Evolutionary conservation across 2,329 filamentous ascomycete species (phyloP).

Genomic region (Diaporthe sp.): DNA sequence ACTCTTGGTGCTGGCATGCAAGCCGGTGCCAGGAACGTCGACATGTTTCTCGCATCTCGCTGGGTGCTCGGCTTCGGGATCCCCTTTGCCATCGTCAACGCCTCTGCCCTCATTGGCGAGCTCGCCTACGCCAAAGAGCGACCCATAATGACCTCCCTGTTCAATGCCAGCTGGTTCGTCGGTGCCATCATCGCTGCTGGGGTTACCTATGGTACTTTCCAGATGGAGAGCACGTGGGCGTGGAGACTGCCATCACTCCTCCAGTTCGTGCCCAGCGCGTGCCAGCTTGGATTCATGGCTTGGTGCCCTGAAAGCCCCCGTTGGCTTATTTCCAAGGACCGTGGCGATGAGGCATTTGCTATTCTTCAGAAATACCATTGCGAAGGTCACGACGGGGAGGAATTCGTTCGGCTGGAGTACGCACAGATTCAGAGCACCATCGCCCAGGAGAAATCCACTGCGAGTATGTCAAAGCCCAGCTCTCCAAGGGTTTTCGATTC

Average conservation of each 20-base stretch:
- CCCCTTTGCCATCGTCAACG: conserved; percentile 50
- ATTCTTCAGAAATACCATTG: conserved; percentile 70
- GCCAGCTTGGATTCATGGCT: conserved; percentile 47
- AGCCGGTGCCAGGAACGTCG: conserved; percentile 38
- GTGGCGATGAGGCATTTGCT: conserved; percentile 65
- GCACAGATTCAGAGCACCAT: conserved; percentile 68
- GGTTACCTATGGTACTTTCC: conserved; percentile 51
- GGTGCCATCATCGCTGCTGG: conserved; percentile 52
- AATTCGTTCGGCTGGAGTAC: conserved; percentile 68
- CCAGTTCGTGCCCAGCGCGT: conserved; percentile 46
- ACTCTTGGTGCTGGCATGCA: conserved; percentile 51
- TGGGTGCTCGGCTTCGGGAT: conserved; percentile 51
- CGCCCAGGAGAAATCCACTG: conserved; percentile 58
- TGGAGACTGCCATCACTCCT: conserved; percentile 51
- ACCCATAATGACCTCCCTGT: conserved; percentile 48
- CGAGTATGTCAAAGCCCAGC: conserved; percentile 44
- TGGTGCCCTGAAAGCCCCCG: conserved; percentile 64
- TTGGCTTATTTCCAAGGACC: conserved; percentile 62
- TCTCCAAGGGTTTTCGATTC: background rate
- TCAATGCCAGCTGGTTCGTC: conserved; percentile 47
- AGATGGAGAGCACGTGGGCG: conserved; percentile 51
- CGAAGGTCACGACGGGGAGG: conserved; percentile 64
- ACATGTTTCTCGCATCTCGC: conserved; percentile 50
- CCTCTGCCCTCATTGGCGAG: conserved; percentile 52
- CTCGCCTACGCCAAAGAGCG: conserved; percentile 50